A percentile compares a stretch with the other conserved stretches of the same genome.
These are phyloP conservation scores for Aspergillus incahuasiensis DNA, from an alignment of 495 filamentous ascomycete genomes.

Conservation along the genomic window DNA sequence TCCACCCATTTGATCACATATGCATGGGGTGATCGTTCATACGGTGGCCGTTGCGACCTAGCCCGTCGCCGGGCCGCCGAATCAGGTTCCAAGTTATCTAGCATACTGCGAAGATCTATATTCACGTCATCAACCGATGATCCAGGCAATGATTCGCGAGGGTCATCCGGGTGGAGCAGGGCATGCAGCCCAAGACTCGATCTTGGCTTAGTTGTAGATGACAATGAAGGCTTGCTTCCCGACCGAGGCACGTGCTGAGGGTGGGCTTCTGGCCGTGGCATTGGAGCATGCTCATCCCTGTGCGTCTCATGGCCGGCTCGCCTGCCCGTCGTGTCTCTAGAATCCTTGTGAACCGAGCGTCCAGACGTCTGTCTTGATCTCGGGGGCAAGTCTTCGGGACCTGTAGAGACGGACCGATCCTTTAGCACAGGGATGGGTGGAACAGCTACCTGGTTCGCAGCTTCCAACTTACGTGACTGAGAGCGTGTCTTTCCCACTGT, in stretches of 20 bases:
- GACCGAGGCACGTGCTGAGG: slow-evolving; percentile 23
- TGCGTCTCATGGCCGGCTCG: slow-evolving; percentile 4
- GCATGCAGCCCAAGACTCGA: slow-evolving; percentile 39
- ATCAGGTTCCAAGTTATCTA: slow-evolving; percentile 35
- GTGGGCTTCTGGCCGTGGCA: slow-evolving; percentile 11
- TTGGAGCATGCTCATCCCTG: slow-evolving; percentile 11
- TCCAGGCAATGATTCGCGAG: slow-evolving; percentile 32
- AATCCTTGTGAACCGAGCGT: slow-evolving; percentile 7
- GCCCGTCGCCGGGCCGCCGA: slow-evolving; percentile 33
- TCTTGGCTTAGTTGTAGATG: slow-evolving; percentile 29
- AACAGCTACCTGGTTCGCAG: slow-evolving; percentile 24
- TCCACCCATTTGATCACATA: slow-evolving; percentile 91
- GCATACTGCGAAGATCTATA: slow-evolving; percentile 38
- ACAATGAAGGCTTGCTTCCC: slow-evolving; percentile 28
- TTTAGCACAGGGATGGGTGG: slow-evolving; percentile 10
- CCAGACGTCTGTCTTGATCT: slow-evolving; percentile 10
- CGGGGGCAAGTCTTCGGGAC: slow-evolving; percentile 18
- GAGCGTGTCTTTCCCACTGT: slow-evolving; percentile 45
- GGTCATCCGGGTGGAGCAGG: slow-evolving; percentile 36
- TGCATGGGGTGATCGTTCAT: slow-evolving; percentile 36
- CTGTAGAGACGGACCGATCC: slow-evolving; percentile 24
- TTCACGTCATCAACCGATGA: slow-evolving; percentile 41
- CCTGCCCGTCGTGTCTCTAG: background rate
- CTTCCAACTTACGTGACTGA: slow-evolving; percentile 40
- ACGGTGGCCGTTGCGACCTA: slow-evolving; percentile 22